Percentiles rank a stretch among this genome's conserved stretches.
Conservation (phyloP, 1,284 basidiomycete genomes). For the Rhizoctonia solani region DNA sequence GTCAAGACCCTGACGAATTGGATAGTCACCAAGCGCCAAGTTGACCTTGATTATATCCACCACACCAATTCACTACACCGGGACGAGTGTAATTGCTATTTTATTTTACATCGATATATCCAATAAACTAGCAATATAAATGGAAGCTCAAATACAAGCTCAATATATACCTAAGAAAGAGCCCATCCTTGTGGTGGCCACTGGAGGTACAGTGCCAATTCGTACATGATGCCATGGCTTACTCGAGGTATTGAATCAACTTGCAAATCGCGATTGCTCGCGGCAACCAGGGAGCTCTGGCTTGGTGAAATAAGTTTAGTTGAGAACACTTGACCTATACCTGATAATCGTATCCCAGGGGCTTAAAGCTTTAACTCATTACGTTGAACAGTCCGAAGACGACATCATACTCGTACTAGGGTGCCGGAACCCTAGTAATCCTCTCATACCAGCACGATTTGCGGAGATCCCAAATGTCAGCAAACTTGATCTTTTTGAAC, state of each 20-base stretch:
- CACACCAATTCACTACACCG: not conserved
- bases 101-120: too few relatives aligned
- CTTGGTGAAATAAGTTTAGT: constrained; percentile 2
- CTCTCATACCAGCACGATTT: not conserved
- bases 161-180: too few relatives aligned
- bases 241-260: not conserved
- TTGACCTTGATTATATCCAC: not conserved
- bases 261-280: not conserved
- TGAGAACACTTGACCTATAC: not conserved
- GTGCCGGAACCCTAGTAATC: constrained; percentile 9
- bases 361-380: constrained; percentile 8
- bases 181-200: constrained; percentile 25
- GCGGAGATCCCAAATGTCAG: not conserved
- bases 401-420: constrained; percentile 22
- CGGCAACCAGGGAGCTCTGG: constrained; percentile 18
- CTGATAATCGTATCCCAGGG: not conserved
- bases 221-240: too few relatives aligned
- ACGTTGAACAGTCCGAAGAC: constrained; percentile 9
- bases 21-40: not conserved
- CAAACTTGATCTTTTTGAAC: constrained; percentile 23
- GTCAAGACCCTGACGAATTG: not conserved
- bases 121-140: too few relatives aligned
- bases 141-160: too few relatives aligned
- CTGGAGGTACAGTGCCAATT: constrained; percentile 22
- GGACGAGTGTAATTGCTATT: too few relatives aligned